Conservation (phyloP, 2,329 filamentous ascomycete genomes). For the Harringtonia aguacate region DNA sequence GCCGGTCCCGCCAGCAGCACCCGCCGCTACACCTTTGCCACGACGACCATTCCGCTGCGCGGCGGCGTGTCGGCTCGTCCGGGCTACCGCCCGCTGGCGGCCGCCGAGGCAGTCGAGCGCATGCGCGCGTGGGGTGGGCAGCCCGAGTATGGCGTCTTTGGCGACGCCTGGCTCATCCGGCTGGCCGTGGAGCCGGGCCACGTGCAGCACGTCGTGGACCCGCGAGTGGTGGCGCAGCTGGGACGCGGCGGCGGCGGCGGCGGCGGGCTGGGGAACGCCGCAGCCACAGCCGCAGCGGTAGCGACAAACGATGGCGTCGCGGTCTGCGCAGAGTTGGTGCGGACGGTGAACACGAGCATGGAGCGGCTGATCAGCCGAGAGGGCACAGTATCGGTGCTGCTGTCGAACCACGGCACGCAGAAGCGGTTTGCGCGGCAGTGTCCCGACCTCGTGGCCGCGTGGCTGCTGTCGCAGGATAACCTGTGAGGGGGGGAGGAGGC, state of each 20-base stretch:
- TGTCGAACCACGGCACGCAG: slow-evolving; percentile 13
- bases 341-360: slow-evolving; percentile 9
- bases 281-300: neutral
- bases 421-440: slow-evolving; percentile 14
- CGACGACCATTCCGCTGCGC: slow-evolving; percentile 10
- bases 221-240: slow-evolving; percentile 3
- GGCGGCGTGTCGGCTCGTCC: slow-evolving; percentile 7
- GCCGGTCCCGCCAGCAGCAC: neutral
- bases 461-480: slow-evolving; percentile 12
- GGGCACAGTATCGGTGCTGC: slow-evolving; percentile 9
- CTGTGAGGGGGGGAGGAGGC: slow-evolving; percentile 1
- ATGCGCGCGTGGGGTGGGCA: slow-evolving; percentile 10
- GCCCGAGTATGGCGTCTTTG: slow-evolving; percentile 10
- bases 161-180: slow-evolving; percentile 12
- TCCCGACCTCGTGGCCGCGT: slow-evolving; percentile 13
- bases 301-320: neutral
- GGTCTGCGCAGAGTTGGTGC: neutral
- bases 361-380: slow-evolving; percentile 1
- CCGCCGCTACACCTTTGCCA: slow-evolving; percentile 9
- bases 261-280: neutral
- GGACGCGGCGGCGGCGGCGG: neutral
- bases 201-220: slow-evolving; percentile 6
- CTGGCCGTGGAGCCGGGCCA: slow-evolving; percentile 10
- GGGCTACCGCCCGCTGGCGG: slow-evolving; percentile 10
- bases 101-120: slow-evolving; percentile 4